Evolutionary conservation across 169 alveolate genomes (phyloP).

Genomic region (Plasmodium coatneyi): DNA sequence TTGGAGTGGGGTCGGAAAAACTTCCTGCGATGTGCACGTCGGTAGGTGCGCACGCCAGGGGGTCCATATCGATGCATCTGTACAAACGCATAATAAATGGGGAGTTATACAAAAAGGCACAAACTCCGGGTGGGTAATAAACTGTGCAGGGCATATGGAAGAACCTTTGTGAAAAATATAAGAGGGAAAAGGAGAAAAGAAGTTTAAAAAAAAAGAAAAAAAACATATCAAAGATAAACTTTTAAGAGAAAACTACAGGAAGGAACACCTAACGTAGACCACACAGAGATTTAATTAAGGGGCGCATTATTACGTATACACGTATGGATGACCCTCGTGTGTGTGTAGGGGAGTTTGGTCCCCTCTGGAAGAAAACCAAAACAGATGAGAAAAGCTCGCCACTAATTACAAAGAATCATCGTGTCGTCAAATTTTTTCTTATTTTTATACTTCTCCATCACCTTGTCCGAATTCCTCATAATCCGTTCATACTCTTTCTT

Average conservation of each 20-base stretch:
- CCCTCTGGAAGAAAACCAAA: background rate
- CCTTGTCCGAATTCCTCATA: conserved; percentile 59
- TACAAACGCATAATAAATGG: background rate
- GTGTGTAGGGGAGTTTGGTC: background rate
- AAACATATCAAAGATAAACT: background rate
- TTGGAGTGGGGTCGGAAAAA: background rate
- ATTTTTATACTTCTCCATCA: conserved; percentile 50
- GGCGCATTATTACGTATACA: background rate
- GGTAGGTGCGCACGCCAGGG: background rate
- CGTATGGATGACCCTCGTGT: background rate
- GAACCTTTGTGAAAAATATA: background rate
- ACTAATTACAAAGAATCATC: conserved; percentile 41
- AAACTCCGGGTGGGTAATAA: background rate
- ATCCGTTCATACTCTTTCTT: conserved; percentile 58
- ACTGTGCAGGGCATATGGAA: background rate
- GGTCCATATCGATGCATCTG: background rate
- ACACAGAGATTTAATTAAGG: background rate
- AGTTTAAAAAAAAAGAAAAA: background rate
- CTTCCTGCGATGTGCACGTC: background rate
- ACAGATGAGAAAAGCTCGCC: background rate
- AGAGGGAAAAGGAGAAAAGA: background rate
- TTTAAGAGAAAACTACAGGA: background rate
- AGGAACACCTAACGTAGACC: background rate
- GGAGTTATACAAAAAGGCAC: background rate
- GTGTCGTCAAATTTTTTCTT: conserved; percentile 46